A percentile compares a stretch with the other conserved stretches of the same genome.
Conservation (phyloP, 768 basidiomycete species). For the Krasilnikovozyma curviuscula region DNA sequence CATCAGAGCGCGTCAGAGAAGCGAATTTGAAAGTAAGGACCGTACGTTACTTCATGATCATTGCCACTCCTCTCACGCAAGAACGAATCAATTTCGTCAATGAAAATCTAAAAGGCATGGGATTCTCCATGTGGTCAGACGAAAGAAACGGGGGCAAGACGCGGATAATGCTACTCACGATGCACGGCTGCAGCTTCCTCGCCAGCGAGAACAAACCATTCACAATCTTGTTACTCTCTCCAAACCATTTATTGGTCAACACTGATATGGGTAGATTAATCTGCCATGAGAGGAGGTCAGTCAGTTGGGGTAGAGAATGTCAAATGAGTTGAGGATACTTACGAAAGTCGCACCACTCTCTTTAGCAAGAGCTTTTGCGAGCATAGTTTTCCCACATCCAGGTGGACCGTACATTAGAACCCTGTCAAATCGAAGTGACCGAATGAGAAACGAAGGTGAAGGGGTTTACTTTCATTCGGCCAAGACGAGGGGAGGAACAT, state of each 20-base stretch:
- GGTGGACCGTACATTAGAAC: constrained; percentile 91
- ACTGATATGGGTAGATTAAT: constrained; percentile 9
- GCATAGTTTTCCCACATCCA: constrained; percentile 97
- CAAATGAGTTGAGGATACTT: constrained; percentile 3
- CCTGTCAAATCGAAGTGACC: no score
- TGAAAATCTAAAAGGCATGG: constrained; percentile 46
- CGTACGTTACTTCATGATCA: constrained; percentile 94
- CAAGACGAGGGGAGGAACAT: no score
- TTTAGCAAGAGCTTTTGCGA: constrained; percentile 94
- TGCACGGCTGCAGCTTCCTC: constrained; percentile 75
- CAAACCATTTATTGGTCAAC: constrained; percentile 41
- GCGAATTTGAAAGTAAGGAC: no score
- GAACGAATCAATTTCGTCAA: constrained; percentile 96
- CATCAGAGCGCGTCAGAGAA: no score
- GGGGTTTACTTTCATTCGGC: no score
- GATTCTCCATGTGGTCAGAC: background rate
- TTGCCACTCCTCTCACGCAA: constrained; percentile 65
- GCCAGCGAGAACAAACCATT: constrained; percentile 86
- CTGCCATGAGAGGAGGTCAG: background rate
- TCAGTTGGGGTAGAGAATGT: background rate
- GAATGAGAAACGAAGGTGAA: no score
- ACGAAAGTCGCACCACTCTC: constrained; percentile 85
- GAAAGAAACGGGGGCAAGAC: background rate
- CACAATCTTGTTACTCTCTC: constrained; percentile 85
- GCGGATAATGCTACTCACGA: constrained; percentile 27